Evolutionary conservation across 2,329 filamentous ascomycete species (phyloP).

Genomic region (Neopestalotiopsis rosae): DNA sequence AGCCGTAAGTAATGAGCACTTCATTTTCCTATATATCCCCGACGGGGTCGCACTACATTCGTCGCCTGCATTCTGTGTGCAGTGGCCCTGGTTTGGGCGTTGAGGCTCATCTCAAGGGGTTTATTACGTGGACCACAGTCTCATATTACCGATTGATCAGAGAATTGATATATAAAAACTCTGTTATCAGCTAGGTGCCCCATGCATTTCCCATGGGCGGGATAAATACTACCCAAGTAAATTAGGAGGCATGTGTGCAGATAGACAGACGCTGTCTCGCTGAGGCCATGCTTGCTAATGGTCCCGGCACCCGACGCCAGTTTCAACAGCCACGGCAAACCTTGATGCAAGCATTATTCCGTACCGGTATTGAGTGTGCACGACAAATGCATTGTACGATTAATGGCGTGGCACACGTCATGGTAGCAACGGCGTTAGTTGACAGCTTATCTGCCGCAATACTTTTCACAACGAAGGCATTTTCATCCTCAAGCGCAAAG

Average conservation of each 20-base stretch:
- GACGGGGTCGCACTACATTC: neutral
- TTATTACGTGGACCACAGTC: neutral
- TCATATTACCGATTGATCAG: neutral
- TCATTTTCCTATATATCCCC: neutral
- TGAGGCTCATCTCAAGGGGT: neutral
- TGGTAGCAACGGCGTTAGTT: neutral
- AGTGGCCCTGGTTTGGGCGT: neutral
- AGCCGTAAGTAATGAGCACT: neutral
- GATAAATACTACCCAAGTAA: no score
- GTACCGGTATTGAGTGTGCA: neutral
- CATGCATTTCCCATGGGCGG: no score
- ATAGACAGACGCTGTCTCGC: neutral
- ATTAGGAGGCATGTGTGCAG: neutral
- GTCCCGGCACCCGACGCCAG: neutral
- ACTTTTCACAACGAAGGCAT: neutral
- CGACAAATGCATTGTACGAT: neutral
- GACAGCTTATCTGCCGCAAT: neutral
- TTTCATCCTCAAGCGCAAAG: neutral
- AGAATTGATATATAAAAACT: neutral
- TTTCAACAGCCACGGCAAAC: neutral
- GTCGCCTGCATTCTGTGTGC: neutral
- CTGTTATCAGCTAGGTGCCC: neutral
- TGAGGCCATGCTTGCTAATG: neutral
- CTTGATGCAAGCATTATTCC: neutral
- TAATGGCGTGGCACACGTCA: neutral